Percentiles rank a stretch among this genome's conserved stretches.
These are phyloP conservation scores for Petunia hybrid DNA, from an alignment of 305 asterid species.

Conservation along the genomic window DNA sequence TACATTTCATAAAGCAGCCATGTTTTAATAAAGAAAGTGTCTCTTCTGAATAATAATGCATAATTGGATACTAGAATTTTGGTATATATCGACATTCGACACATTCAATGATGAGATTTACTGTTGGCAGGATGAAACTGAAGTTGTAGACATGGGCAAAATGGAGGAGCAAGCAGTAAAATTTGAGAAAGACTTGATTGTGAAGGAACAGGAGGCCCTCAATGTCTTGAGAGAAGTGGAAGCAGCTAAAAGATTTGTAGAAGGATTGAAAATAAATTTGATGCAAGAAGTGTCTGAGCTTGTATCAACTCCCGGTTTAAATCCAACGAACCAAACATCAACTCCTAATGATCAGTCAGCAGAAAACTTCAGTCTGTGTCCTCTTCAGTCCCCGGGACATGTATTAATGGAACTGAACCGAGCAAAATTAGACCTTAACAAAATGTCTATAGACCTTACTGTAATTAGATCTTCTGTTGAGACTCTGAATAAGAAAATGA, in stretches of 20 bases:
- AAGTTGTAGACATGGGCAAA: conserved; percentile 51
- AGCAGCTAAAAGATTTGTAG: conserved; percentile 65
- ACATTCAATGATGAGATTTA: neutral
- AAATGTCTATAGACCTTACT: conserved; percentile 71
- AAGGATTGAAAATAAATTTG: conserved; percentile 60
- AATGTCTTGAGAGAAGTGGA: conserved; percentile 73
- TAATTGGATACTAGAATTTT: neutral
- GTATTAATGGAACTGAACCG: conserved; percentile 64
- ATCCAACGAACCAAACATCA: conserved; percentile 33
- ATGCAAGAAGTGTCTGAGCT: conserved; percentile 61
- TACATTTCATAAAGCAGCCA: neutral
- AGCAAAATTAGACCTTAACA: conserved; percentile 68
- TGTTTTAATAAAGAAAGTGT: neutral
- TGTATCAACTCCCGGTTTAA: conserved; percentile 43
- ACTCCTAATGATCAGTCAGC: conserved; percentile 32
- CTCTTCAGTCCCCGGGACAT: conserved; percentile 52
- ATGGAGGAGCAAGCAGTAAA: conserved; percentile 70
- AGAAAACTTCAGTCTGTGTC: conserved; percentile 46
- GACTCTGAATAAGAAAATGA: conserved; percentile 64
- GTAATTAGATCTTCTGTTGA: conserved; percentile 77
- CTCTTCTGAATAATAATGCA: neutral
- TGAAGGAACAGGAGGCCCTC: conserved; percentile 75
- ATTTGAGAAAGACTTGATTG: conserved; percentile 67
- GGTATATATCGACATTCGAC: conserved; percentile 12
- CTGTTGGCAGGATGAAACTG: conserved; percentile 50